Evolutionary conservation across 768 basidiomycete genomes (phyloP).

Genomic region (Suillus hirtellus): DNA sequence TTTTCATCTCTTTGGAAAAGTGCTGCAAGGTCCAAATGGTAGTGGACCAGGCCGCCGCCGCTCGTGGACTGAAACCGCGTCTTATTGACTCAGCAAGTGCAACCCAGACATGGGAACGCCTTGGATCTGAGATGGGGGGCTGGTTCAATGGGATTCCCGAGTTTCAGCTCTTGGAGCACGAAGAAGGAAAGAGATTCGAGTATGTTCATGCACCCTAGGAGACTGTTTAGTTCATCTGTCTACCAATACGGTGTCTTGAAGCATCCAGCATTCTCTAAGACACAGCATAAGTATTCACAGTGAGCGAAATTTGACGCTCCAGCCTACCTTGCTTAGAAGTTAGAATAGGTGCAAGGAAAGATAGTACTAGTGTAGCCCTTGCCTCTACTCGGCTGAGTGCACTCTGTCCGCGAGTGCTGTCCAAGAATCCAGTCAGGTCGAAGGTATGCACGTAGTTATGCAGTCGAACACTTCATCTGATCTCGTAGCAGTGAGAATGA

Average conservation of each 20-base stretch:
- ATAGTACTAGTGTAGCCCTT: no score
- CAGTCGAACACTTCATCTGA: no score
- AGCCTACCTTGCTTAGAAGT: no score
- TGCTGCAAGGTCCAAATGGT: constrained; percentile 32
- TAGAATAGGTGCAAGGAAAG: no score
- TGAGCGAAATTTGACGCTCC: no score
- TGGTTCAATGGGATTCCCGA: constrained; percentile 41
- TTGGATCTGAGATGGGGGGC: constrained; percentile 32
- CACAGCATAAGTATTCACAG: not conserved
- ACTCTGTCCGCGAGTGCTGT: no score
- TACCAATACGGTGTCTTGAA: not conserved
- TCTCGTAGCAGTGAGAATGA: no score
- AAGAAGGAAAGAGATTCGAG: constrained; percentile 31
- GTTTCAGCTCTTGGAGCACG: constrained; percentile 38
- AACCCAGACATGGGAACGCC: constrained; percentile 19
- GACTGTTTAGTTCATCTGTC: not conserved
- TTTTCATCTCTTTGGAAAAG: constrained; percentile 29
- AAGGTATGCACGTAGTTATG: no score
- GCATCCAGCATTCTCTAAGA: not conserved
- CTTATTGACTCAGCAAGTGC: constrained; percentile 23
- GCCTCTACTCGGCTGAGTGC: no score
- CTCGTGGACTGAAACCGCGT: constrained; percentile 10
- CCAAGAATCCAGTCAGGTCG: no score
- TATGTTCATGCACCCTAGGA: not conserved
- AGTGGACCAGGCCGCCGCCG: constrained; percentile 30